Conservation (phyloP, 2,329 filamentous ascomycete genomes). For the Ophiostoma ulmi region DNA sequence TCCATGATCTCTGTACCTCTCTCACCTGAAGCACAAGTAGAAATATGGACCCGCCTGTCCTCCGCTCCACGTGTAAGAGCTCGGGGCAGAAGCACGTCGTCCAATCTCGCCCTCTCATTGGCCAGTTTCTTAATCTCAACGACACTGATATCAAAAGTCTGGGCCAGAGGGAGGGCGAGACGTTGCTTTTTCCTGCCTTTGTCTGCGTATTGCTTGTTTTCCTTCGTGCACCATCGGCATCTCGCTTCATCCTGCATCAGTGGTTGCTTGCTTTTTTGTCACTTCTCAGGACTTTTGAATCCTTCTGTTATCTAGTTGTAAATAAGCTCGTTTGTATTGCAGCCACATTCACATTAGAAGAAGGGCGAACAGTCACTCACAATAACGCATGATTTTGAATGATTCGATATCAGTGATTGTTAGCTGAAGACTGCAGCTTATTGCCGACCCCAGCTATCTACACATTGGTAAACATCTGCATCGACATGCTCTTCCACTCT, state of each 20-base stretch:
- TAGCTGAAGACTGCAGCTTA: background rate
- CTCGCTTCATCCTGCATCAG: background rate
- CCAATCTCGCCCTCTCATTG: background rate
- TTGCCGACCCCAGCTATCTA: background rate
- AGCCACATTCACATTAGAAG: background rate
- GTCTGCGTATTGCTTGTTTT: background rate
- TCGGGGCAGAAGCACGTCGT: constrained; percentile 7
- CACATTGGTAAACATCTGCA: background rate
- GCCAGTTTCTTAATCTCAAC: background rate
- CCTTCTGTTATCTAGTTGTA: too few species aligned
- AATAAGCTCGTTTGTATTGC: background rate
- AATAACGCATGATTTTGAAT: background rate
- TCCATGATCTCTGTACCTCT: too few species aligned
- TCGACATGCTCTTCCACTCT: background rate
- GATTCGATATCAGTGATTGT: background rate
- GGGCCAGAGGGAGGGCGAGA: background rate
- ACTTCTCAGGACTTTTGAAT: background rate
- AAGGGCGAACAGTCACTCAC: background rate
- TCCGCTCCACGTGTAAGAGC: background rate
- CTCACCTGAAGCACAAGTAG: background rate
- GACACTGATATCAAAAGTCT: background rate
- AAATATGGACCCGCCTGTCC: background rate
- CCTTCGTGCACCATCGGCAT: background rate
- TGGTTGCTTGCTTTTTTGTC: background rate
- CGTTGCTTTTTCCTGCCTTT: background rate